phyloP scores from a whole-genome alignment of 108 stramenopile genomes.

The Nannochloropsis granulata region DNA sequence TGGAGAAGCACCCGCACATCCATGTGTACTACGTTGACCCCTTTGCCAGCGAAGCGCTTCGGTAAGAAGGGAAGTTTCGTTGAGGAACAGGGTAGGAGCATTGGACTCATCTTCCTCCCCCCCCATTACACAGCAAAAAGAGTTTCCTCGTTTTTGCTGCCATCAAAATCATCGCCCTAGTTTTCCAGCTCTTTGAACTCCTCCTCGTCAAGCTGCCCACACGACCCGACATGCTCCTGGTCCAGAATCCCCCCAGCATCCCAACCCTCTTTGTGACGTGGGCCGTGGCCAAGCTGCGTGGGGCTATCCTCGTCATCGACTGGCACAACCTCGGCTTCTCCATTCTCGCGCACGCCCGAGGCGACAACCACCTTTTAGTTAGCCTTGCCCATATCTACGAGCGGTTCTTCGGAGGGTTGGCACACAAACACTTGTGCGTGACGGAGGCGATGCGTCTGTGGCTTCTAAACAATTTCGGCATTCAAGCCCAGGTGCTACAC shows the following conservation, averaged over 20 bases:
- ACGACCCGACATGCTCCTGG: constrained; percentile 45
- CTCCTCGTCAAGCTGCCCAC: not conserved
- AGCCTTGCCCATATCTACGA: constrained; percentile 39
- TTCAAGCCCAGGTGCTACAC: constrained; percentile 48
- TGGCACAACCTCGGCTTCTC: constrained; percentile 94
- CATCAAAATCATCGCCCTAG: constrained; percentile 1
- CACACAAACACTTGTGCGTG: constrained; percentile 74
- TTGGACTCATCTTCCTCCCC: too few species aligned
- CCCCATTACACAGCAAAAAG: not conserved
- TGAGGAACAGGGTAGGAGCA: too few species aligned
- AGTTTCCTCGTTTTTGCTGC: constrained; percentile 11
- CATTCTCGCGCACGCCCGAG: constrained; percentile 50
- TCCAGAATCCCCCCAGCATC: constrained; percentile 93
- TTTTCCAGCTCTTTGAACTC: not conserved
- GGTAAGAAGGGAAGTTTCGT: not conserved
- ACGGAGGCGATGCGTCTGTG: constrained; percentile 69
- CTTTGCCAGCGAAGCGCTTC: not conserved
- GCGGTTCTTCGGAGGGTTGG: constrained; percentile 48
- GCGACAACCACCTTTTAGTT: constrained; percentile 17
- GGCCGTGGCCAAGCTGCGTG: constrained; percentile 41
- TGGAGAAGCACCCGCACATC: constrained; percentile 20
- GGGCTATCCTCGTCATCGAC: constrained; percentile 63
- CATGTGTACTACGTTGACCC: constrained; percentile 13
- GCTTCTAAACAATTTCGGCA: constrained; percentile 50
- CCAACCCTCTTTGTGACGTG: constrained; percentile 58